Evolutionary conservation across 805 yeast genomes (phyloP), one percentile per base, ranked within the genome.

Genomic region (Lipomyces sp.): DNA sequence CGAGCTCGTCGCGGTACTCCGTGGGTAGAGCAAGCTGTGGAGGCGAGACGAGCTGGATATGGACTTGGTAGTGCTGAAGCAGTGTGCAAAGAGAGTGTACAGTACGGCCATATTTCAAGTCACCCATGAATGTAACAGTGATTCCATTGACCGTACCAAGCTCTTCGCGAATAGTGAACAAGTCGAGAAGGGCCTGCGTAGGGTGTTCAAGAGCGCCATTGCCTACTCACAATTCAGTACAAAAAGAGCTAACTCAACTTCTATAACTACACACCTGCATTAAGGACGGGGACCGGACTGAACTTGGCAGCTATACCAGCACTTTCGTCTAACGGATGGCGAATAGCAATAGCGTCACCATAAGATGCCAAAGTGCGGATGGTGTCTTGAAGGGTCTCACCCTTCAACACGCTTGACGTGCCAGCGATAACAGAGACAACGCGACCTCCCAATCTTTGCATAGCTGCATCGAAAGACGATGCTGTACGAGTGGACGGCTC

Each of bases 391-490:
- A 95, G 84, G 56, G 98, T 90, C 84, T 95, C 99, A 73, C 99
- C 99, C 84, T 95, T 95, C 83, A 92, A 90, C 59, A 93, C 97
- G 32, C 97, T 91, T n/a, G 98, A 93, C 42, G 92, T 84, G 71
- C 85, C 87, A 67, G 95, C 90, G 69, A 90, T 84, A 71, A 95
- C 90, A 63, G 96, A 85, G 72, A 96, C 90, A 73, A 92, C 97
- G 80, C 97, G 87, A 77, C 99, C 99, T 79, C 99, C 99, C 74
- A 95, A 84, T 82, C 99, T 90, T 84, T 95, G 98, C 99, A 95
- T 95, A 67, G 99, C 99, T 74, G 97, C 97, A 78, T 95, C 97
- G 78, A 96, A 96, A 0, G 98, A 95, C 30, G 98, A 87, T 24
- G 96, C 87, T 42, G 99, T 95, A 81, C 99, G 87, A 51, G 99